Evolutionary conservation across 2,329 filamentous ascomycete species (phyloP), one percentile per base, ranked within the genome.

Genomic region (Cucurbitaria berberidis): DNA sequence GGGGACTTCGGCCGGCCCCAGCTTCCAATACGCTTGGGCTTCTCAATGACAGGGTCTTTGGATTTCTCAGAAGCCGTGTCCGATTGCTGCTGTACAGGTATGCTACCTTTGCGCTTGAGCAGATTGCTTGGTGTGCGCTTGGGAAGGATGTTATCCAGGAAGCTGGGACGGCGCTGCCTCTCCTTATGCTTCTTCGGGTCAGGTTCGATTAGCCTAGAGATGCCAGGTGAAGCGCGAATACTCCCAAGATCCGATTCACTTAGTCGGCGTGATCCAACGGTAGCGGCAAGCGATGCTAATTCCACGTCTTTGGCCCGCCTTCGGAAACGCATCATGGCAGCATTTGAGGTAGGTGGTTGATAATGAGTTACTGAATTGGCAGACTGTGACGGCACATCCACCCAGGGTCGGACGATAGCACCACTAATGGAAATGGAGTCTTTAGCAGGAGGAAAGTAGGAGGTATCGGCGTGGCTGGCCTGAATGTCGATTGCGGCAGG

Each of bases 211-310:
- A 76, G 69, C 66, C 88, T 89, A 35, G 89, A 72, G 34, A 90
- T 80, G 52, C 74, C 74, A 29, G 81, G 86, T 21, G 86, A 85
- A 48, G 82, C 82, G 8, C 79, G 80, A 38, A 88, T 76, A 16
- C 81, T 84, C 32, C 88, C 86, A 24, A 86, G 75, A 51, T 89
- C 86, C 5, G 87, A 85, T 43, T 89, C 78, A 69, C 87, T 76
- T 10, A 72, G 88, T 51, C 84, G 82, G 36, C 87, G 83, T 1
- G 88, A 91, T 15, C 88, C 88, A 80, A 88, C 86, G 0, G 88
- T 91, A 16, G 88, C 88, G 13, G 86, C 82, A 41, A 82, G 77
- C 13, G 83, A 85, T 39, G 79, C 76, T 8, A 78, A 79, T 45
- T 85, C 83, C 15, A 82, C 73, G 47, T 84, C 81, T 39, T 76